Conservation (phyloP, 352 stramenopile species). For the Phytophthora gonapodyides region DNA sequence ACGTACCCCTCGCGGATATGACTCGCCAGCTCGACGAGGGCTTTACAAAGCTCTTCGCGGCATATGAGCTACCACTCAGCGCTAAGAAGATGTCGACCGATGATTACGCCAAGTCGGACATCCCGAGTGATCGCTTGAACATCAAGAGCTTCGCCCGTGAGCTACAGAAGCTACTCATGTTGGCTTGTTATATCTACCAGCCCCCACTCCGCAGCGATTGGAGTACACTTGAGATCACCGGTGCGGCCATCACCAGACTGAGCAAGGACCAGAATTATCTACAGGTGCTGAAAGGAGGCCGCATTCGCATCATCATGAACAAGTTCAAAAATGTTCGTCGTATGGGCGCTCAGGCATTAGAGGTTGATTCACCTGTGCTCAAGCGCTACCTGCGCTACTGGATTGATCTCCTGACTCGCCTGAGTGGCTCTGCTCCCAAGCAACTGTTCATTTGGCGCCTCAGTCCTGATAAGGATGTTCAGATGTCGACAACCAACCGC, state of each 20-base stretch:
- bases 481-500: background rate
- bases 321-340: conserved; percentile 1
- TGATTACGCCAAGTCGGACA: background rate
- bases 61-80: background rate
- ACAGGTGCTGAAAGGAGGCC: background rate
- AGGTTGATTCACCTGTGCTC: background rate
- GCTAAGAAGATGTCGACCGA: conserved; percentile 1
- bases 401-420: conserved; percentile 5
- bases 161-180: background rate
- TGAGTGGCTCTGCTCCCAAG: background rate
- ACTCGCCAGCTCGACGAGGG: too few species aligned
- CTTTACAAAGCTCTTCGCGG: background rate
- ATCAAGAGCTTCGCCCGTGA: conserved; percentile 7
- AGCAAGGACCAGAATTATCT: background rate
- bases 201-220: background rate
- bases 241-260: background rate
- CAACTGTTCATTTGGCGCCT: background rate
- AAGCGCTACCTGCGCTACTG: conserved; percentile 1
- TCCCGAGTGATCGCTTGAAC: background rate
- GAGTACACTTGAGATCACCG: conserved; percentile 3
- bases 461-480: background rate
- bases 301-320: conserved; percentile 9
- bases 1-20: too few species aligned
- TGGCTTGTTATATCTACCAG: background rate
- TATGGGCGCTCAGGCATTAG: background rate